Evolutionary conservation across 2,329 filamentous ascomycete species (phyloP).

Genomic region (Fusarium sp.): DNA sequence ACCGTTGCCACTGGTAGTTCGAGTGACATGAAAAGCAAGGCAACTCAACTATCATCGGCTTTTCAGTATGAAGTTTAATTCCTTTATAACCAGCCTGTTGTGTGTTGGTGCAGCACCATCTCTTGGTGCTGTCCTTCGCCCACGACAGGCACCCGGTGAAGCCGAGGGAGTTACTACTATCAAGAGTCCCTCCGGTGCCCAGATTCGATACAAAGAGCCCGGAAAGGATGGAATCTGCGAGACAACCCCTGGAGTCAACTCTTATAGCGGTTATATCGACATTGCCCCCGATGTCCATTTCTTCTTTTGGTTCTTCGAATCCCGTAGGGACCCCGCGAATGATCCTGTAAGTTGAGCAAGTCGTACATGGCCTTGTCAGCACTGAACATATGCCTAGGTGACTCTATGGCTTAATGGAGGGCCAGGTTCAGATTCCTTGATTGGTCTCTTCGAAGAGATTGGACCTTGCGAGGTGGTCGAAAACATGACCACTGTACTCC

Average conservation of each 20-base stretch:
- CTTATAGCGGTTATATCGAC: conserved; percentile 62
- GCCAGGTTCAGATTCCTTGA: conserved; percentile 57
- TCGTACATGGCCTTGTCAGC: too few species aligned
- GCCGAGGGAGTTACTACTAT: conserved; percentile 16
- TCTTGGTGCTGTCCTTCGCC: neutral
- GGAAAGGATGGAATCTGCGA: conserved; percentile 64
- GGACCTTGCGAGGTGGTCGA: conserved; percentile 21
- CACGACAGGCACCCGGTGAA: conserved; percentile 2
- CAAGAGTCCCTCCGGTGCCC: conserved; percentile 1
- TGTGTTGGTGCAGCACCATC: neutral
- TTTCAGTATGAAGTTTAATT: neutral
- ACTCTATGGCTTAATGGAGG: conserved; percentile 71
- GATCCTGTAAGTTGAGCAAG: neutral
- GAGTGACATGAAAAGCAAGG: neutral
- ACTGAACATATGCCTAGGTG: conserved; percentile 44
- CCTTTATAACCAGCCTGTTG: neutral
- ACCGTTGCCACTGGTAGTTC: neutral
- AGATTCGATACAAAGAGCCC: conserved; percentile 28
- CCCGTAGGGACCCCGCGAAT: conserved; percentile 33
- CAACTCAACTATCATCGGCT: neutral
- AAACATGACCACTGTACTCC: conserved; percentile 15
- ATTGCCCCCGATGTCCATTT: conserved; percentile 16
- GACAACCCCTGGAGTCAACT: conserved; percentile 43
- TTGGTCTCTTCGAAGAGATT: conserved; percentile 28
- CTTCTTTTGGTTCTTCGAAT: conserved; percentile 45